A percentile compares a stretch with the other conserved stretches of the same genome.
Conservation (phyloP, 768 basidiomycete genomes). For the Sporobolomyces phaffii region DNA sequence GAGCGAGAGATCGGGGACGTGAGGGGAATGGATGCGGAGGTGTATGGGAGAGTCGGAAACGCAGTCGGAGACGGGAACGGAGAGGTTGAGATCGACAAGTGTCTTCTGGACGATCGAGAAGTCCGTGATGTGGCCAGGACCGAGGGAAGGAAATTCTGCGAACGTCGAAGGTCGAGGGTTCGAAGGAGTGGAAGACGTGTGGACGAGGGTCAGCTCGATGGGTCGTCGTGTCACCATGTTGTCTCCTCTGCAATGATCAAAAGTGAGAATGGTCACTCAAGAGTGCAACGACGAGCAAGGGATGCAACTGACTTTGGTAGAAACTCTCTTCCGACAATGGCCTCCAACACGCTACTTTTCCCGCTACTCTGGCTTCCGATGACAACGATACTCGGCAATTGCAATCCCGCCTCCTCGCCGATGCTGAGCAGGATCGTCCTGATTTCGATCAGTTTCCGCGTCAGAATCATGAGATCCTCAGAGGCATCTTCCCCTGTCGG, state of each 20-base stretch:
- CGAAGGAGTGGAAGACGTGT: conserved; percentile 65
- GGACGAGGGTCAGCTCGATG: conserved; percentile 93
- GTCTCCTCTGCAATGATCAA: conserved; percentile 62
- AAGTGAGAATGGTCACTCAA: not conserved
- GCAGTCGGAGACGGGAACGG: conserved; percentile 80
- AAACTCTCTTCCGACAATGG: conserved; percentile 96
- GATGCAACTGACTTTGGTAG: conserved; percentile 77
- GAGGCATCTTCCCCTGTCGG: conserved; percentile 49
- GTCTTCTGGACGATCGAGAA: conserved; percentile 88
- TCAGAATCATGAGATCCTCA: conserved; percentile 87
- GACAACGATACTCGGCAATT: conserved; percentile 94
- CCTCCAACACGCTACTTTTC: conserved; percentile 94
- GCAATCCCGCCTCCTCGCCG: conserved; percentile 89
- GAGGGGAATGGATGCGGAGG: conserved; percentile 88
- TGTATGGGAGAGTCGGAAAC: conserved; percentile 94
- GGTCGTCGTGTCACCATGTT: conserved; percentile 99
- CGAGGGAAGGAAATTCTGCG: conserved; percentile 87
- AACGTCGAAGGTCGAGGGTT: conserved; percentile 62
- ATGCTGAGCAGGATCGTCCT: conserved; percentile 88
- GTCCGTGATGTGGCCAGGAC: conserved; percentile 74
- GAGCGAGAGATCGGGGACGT: conserved; percentile 93
- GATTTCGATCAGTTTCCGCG: conserved; percentile 91
- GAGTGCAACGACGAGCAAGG: not conserved
- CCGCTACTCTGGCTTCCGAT: conserved; percentile 98
- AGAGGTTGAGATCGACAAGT: conserved; percentile 87